phyloP scores from a whole-genome alignment of 2,329 filamentous ascomycete species.

The Botryotinia calthae region DNA sequence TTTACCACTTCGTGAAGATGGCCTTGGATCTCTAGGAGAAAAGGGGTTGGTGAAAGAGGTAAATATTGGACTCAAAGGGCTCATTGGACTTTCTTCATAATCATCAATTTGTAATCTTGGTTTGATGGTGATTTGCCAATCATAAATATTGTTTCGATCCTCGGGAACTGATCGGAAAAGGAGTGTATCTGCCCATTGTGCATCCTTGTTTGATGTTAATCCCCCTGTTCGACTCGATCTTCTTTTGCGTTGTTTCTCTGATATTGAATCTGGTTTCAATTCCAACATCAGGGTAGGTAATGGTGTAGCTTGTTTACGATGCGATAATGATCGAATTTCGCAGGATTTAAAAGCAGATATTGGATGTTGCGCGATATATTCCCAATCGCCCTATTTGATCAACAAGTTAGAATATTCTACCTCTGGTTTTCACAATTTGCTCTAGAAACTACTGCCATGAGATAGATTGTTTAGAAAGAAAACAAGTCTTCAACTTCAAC shows the following conservation, averaged over 20 bases:
- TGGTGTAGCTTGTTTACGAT: constrained; percentile 60
- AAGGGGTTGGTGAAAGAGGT: constrained; percentile 38
- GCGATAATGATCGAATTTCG: constrained; percentile 53
- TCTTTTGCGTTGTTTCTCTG: constrained; percentile 61
- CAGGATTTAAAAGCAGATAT: constrained; percentile 38
- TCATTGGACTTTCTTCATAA: constrained; percentile 29
- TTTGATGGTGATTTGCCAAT: constrained; percentile 53
- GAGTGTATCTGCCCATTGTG: constrained; percentile 42
- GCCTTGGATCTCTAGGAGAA: constrained; percentile 26
- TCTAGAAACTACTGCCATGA: neutral
- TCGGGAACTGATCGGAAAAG: constrained; percentile 57
- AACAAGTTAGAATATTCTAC: constrained; percentile 9
- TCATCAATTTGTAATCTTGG: constrained; percentile 36
- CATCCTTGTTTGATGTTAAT: constrained; percentile 40
- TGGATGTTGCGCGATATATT: constrained; percentile 37
- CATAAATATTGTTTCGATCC: constrained; percentile 53
- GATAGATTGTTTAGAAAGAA: neutral
- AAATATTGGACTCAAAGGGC: constrained; percentile 33
- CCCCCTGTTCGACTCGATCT: constrained; percentile 62
- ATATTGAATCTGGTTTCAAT: constrained; percentile 49
- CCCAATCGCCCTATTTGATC: constrained; percentile 37
- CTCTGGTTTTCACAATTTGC: neutral
- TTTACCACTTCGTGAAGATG: constrained; percentile 24
- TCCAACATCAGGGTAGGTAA: constrained; percentile 58
- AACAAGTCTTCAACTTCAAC: neutral